phyloP scores from a whole-genome alignment of 768 basidiomycete genomes.

The Leccinellum rugosiceps region DNA sequence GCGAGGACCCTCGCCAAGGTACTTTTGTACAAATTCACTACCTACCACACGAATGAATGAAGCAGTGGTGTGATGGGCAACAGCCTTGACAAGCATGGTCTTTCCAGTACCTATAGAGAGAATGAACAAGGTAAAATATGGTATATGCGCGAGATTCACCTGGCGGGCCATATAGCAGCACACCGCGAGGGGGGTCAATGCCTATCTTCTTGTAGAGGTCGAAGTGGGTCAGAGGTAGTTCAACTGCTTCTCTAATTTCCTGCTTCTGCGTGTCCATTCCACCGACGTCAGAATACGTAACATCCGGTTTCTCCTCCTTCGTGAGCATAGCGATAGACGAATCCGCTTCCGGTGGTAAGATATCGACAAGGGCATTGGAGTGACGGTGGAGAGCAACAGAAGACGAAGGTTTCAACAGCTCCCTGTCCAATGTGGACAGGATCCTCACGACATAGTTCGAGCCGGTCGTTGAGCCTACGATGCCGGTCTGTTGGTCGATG shows the following conservation, averaged over 20 bases:
- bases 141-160: slow-evolving; percentile 44
- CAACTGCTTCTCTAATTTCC: slow-evolving; percentile 97
- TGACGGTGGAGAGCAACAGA: slow-evolving; percentile 99
- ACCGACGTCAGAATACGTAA: slow-evolving; percentile 90
- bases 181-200: slow-evolving; percentile 97
- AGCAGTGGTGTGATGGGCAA: slow-evolving; percentile 95
- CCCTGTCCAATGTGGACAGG: slow-evolving; percentile 93
- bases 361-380: slow-evolving; percentile 97
- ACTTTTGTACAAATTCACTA: slow-evolving; percentile 99
- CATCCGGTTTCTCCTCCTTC: slow-evolving; percentile 92
- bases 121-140: slow-evolving; percentile 1
- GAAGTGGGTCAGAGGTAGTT: slow-evolving; percentile 93
- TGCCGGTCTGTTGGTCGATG: slow-evolving; percentile 95
- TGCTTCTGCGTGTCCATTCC: slow-evolving; percentile 98
- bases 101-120: slow-evolving; percentile 84
- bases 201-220: slow-evolving; percentile 99
- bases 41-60: slow-evolving; percentile 98
- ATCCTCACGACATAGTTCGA: slow-evolving; percentile 98
- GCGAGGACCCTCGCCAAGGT: slow-evolving; percentile 97
- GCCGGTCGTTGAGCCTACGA: slow-evolving; percentile 96
- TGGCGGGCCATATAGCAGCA: slow-evolving; percentile 94
- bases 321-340: slow-evolving; percentile 95
- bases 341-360: slow-evolving; percentile 97
- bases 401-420: slow-evolving; percentile 93
- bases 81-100: slow-evolving; percentile 99